These are phyloP conservation scores for Periconia digitata DNA, from an alignment of 2,329 filamentous ascomycete genomes.

Conservation along the genomic window DNA sequence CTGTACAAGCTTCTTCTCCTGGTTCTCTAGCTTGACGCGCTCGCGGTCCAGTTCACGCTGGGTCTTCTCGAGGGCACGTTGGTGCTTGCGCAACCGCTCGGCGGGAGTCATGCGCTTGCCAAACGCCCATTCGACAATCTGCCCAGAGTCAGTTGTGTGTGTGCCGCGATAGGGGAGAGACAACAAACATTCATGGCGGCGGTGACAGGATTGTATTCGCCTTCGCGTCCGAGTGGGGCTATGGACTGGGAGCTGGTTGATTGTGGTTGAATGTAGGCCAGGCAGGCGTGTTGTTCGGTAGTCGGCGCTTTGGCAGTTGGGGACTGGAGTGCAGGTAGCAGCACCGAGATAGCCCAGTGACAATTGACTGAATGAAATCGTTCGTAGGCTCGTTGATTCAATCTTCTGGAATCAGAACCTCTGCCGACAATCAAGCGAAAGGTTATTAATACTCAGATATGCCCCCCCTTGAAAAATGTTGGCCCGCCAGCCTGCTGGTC, in stretches of 20 bases:
- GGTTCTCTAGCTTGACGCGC: conserved; percentile 92
- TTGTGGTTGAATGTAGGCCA: background rate
- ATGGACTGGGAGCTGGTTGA: background rate
- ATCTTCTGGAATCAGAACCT: too few species aligned
- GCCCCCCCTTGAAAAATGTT: too few species aligned
- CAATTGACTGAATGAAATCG: too few species aligned
- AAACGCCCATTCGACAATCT: conserved; percentile 99
- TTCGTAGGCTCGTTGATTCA: too few species aligned
- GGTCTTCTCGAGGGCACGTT: conserved; percentile 94
- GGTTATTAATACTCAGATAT: background rate
- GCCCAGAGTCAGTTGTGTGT: conserved; percentile 18
- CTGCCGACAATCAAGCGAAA: too few species aligned
- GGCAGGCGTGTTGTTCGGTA: conserved; percentile 5
- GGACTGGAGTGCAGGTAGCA: too few species aligned
- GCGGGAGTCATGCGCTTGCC: conserved; percentile 98
- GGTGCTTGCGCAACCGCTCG: conserved; percentile 88
- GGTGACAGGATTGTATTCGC: conserved; percentile 1
- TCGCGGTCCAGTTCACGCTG: conserved; percentile 95
- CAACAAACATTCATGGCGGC: conserved; percentile 60
- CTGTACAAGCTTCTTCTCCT: conserved; percentile 93
- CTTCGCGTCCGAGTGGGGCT: background rate
- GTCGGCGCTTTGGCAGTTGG: conserved; percentile 1
- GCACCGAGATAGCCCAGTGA: too few species aligned
- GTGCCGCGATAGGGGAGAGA: conserved; percentile 11
- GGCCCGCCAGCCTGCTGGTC: background rate